A percentile compares a stretch with the other conserved stretches of the same genome.
phyloP scores from a whole-genome alignment of 139 green algal genomes.

The Haematococcus lacustris region DNA sequence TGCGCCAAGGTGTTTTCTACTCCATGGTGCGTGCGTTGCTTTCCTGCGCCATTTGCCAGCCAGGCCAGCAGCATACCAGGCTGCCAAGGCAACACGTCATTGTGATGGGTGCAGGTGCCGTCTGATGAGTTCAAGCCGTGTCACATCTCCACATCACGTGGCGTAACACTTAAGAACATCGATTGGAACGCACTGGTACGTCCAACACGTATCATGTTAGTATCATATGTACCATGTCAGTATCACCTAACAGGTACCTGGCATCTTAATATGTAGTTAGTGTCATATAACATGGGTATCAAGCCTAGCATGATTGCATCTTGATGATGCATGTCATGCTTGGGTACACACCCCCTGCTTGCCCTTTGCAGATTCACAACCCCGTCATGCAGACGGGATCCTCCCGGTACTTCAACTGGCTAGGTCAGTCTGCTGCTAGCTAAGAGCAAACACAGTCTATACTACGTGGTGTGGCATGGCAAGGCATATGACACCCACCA shows the following conservation, averaged over 20 bases:
- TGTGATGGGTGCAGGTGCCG: background rate
- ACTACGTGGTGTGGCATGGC: background rate
- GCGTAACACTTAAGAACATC: slow-evolving; percentile 35
- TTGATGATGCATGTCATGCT: too few species aligned
- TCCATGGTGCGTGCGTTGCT: slow-evolving; percentile 24
- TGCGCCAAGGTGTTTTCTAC: slow-evolving; percentile 21
- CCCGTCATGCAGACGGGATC: slow-evolving; percentile 30
- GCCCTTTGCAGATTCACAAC: too few species aligned
- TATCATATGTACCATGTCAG: too few species aligned
- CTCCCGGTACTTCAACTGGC: slow-evolving; percentile 56
- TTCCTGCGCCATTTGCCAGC: too few species aligned
- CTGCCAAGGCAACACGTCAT: too few species aligned
- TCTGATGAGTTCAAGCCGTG: slow-evolving; percentile 51
- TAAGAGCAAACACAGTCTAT: background rate
- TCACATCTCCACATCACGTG: slow-evolving; percentile 19
- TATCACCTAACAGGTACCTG: too few species aligned
- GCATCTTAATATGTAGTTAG: too few species aligned
- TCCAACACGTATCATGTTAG: too few species aligned
- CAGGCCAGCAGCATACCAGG: background rate
- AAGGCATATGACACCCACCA: too few species aligned
- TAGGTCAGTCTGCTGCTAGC: slow-evolving; percentile 14
- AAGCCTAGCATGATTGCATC: too few species aligned
- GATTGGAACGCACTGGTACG: slow-evolving; percentile 37
- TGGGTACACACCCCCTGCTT: too few species aligned
- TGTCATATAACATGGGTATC: too few species aligned